Percentiles rank a stretch among this genome's conserved stretches.
These are phyloP conservation scores for Metarhizium sp. DNA, from an alignment of 2,329 filamentous ascomycete genomes.

Conservation along the genomic window DNA sequence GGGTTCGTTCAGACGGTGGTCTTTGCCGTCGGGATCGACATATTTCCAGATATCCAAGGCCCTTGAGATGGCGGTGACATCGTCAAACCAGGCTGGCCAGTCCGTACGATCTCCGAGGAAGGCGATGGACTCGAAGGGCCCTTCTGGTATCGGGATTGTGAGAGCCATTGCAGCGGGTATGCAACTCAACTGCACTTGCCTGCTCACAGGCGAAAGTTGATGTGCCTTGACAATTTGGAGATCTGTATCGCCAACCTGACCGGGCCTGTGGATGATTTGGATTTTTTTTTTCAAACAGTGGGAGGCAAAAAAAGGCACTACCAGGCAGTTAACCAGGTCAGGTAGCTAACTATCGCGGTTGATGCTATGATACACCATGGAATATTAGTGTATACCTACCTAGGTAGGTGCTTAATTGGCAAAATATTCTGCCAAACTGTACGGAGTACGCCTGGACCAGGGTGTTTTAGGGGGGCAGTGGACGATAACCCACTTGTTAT, in stretches of 20 bases:
- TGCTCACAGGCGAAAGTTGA: background rate
- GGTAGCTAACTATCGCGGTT: no score
- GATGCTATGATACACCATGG: no score
- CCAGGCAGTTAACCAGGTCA: no score
- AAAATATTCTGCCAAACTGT: no score
- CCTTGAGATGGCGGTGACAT: constrained; percentile 3
- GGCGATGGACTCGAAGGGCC: constrained; percentile 1
- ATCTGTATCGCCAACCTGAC: background rate
- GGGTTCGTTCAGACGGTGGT: background rate
- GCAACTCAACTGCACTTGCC: background rate
- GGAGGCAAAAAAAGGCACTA: no score
- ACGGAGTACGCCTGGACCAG: no score
- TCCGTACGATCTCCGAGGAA: constrained; percentile 5
- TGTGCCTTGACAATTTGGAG: background rate
- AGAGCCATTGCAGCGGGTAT: background rate
- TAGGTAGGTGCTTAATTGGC: no score
- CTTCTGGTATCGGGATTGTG: background rate
- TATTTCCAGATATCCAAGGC: constrained; percentile 7
- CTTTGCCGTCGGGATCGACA: constrained; percentile 5
- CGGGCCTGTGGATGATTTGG: no score
- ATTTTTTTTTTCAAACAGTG: no score
- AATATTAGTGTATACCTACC: no score
- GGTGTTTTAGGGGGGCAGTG: no score
- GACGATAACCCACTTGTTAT: no score
- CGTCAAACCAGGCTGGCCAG: constrained; percentile 8